Evolutionary conservation across 306 rosid species (phyloP).

Genomic region (Vigna nakashimae): DNA sequence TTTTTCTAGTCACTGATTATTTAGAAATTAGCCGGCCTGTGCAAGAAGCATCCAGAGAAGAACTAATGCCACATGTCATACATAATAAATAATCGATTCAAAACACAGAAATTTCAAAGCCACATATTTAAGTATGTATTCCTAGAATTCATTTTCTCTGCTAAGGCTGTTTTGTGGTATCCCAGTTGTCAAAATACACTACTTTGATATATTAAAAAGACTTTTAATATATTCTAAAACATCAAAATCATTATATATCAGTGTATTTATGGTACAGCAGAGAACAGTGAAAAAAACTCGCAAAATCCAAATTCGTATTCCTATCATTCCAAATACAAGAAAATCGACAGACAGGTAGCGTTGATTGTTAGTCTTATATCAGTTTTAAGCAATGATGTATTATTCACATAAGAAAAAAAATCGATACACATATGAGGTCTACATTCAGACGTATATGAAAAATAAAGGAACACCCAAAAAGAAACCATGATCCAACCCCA

Average conservation of each 20-base stretch:
- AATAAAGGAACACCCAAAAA: conserved; percentile 11
- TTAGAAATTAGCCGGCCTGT: conserved; percentile 16
- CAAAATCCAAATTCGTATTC: not conserved
- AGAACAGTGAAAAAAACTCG: too few relatives aligned
- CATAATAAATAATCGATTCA: not conserved
- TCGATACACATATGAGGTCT: not conserved
- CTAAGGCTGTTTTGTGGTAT: too few relatives aligned
- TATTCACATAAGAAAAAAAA: conserved; percentile 11
- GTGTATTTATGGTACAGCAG: too few relatives aligned
- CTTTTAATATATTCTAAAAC: too few relatives aligned
- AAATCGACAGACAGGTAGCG: not conserved
- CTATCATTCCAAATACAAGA: conserved; percentile 14
- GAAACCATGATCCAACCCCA: conserved; percentile 25
- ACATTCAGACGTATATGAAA: not conserved
- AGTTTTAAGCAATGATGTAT: not conserved
- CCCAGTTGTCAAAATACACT: too few relatives aligned
- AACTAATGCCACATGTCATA: not conserved
- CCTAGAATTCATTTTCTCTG: not conserved
- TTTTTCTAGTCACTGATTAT: conserved; percentile 6
- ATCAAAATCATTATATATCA: too few relatives aligned
- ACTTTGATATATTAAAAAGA: too few relatives aligned
- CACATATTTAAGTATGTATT: conserved; percentile 22
- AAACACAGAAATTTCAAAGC: not conserved
- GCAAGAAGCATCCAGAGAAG: conserved; percentile 11
- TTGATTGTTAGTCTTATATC: not conserved